Evolutionary conservation across 2,329 filamentous ascomycete genomes (phyloP).

Genomic region (Epichloe brachyelytri): DNA sequence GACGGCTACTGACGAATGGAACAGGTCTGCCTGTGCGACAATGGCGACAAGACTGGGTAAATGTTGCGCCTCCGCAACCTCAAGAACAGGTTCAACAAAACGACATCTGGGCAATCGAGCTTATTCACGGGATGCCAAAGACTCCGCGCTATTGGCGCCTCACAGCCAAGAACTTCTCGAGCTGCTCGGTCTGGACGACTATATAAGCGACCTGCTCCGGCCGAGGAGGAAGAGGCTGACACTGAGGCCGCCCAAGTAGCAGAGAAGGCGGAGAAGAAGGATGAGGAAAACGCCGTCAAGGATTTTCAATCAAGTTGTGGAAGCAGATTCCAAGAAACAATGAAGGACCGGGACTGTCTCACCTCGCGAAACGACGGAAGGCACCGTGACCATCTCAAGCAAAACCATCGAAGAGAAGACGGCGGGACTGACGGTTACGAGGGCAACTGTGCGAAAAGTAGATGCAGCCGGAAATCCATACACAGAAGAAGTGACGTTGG

Average conservation of each 20-base stretch:
- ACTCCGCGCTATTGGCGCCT: conserved; percentile 61
- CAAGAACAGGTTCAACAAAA: conserved; percentile 51
- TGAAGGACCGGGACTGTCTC: conserved; percentile 39
- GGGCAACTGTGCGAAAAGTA: conserved; percentile 65
- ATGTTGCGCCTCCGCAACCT: conserved; percentile 50
- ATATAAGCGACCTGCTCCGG: conserved; percentile 57
- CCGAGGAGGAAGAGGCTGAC: conserved; percentile 47
- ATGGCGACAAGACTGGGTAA: conserved; percentile 66
- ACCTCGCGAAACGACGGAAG: conserved; percentile 48
- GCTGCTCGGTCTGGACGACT: conserved; percentile 65
- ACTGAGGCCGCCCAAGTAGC: conserved; percentile 25
- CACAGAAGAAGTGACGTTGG: conserved; percentile 71
- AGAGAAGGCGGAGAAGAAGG: conserved; percentile 47
- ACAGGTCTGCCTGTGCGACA: conserved; percentile 78
- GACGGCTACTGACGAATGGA: conserved; percentile 10
- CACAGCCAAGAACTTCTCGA: conserved; percentile 75
- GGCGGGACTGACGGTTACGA: conserved; percentile 49
- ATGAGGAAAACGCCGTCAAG: conserved; percentile 45
- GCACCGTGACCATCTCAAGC: conserved; percentile 43
- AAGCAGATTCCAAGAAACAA: conserved; percentile 47
- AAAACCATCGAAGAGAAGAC: conserved; percentile 32
- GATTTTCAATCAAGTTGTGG: conserved; percentile 46
- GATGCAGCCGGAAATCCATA: conserved; percentile 72
- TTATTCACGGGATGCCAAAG: conserved; percentile 71
- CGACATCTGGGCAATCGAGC: conserved; percentile 61